Evolutionary conservation across 768 basidiomycete species (phyloP), one percentile per base, ranked within the genome.

Genomic region (Termitomyces sp.): DNA sequence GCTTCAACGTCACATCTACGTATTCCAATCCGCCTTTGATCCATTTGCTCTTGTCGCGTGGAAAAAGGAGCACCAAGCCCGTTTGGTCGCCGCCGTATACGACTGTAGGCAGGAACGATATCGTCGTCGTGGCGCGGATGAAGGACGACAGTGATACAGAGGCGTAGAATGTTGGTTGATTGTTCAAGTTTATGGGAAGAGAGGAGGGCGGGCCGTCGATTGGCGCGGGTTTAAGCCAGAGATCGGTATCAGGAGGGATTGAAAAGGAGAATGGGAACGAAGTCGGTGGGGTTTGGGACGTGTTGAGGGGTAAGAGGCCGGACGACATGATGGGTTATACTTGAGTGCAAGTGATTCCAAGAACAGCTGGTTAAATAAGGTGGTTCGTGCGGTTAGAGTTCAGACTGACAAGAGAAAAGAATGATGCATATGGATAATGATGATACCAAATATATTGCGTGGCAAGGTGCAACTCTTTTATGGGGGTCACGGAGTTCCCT

Each of bases 11-110:
- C 3, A 54, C 65, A 46, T 68, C 61, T 28, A 60, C 62, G 15
- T 59, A 63, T 39, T 68, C 67, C 5, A 68, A 48, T 0, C 67
- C 67, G 4, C 63, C 67, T 39, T 68, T 68, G 32, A 68, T 66
- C 65, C 67, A 68, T 58, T 60, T 68, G 35, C 40, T 56, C 2
- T 51, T 0, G 45, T 66, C 67, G 13, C 18, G 0, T 13, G 63
- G 62, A 44, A 59, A 68, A 22, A 68, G 59, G 18, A 68, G 45
- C 11, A 58, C 61, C 16, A 64, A 45, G 9, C 67, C 67, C 3
- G 61, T 63, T 39, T 66, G 67, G 38, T 68, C 63, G 35, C 35
- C 7, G 8, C 35, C 35, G 54, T 68, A 68, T 2, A 64, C 57
- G n/a, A 55, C 32, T 50, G 54, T 55, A 6, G 67, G 61, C 7